Conservation (phyloP, 129 eudicot species). For the Saposhnikovia divaricata region DNA sequence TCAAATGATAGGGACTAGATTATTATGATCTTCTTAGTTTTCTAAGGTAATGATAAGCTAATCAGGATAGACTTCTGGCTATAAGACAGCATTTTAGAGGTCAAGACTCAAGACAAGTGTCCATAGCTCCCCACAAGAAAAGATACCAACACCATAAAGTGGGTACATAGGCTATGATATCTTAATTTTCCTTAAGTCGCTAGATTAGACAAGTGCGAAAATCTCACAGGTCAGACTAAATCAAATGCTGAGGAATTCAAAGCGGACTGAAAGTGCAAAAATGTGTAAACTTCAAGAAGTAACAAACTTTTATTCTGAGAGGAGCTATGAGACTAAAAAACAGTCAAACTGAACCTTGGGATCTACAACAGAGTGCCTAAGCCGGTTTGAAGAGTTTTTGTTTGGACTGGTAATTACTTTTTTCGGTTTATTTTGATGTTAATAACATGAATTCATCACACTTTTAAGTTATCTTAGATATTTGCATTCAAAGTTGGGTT, state of each 20-base stretch:
- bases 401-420: too few relatives aligned
- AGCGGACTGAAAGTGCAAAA: background rate
- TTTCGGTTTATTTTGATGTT: background rate
- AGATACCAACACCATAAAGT: background rate
- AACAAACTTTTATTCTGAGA: background rate
- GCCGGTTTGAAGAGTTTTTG: background rate
- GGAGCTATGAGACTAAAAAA: background rate
- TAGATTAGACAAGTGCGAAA: slow-evolving; percentile 4
- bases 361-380: background rate
- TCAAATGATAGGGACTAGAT: background rate
- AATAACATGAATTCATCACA: background rate
- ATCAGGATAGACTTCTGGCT: slow-evolving; percentile 8
- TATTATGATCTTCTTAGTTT: background rate
- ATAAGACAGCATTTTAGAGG: slow-evolving; percentile 12
- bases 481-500: background rate
- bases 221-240: background rate
- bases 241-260: background rate
- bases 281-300: background rate
- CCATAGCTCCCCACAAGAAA: background rate
- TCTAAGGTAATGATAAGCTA: background rate
- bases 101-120: slow-evolving; percentile 14
- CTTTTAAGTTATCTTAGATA: too few relatives aligned
- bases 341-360: background rate
- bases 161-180: slow-evolving; percentile 10
- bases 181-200: background rate